Conservation (phyloP, 2,329 filamentous ascomycete genomes). For the Diaporthe citrichinensis region DNA sequence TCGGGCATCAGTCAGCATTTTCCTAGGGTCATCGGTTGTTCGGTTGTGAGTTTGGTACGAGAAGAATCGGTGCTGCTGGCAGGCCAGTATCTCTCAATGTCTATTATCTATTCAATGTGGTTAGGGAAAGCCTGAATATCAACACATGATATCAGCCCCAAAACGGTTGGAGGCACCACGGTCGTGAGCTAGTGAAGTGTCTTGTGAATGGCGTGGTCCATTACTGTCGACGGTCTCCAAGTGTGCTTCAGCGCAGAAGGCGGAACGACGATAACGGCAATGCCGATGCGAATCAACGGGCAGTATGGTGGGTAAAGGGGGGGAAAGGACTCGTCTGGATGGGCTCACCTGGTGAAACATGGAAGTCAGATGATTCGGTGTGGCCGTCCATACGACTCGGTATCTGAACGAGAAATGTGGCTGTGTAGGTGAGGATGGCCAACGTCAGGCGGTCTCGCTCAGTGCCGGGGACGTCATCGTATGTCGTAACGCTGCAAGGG, state of each 20-base stretch:
- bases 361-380: too few relatives aligned
- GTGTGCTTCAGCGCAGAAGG: neutral
- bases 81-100: conserved; percentile 32
- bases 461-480: neutral
- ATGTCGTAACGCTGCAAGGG: neutral
- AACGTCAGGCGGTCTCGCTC: neutral
- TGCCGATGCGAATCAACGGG: neutral
- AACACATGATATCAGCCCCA: neutral
- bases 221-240: neutral
- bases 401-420: neutral
- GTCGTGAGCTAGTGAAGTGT: neutral
- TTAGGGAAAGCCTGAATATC: conserved; percentile 14
- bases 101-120: conserved; percentile 22
- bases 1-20: conserved; percentile 19
- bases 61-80: conserved; percentile 28
- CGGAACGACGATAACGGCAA: too few relatives aligned
- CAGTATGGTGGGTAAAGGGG: neutral
- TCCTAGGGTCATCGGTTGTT: conserved; percentile 12
- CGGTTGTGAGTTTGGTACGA: conserved; percentile 3
- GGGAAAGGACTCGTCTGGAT: too few relatives aligned
- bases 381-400: neutral
- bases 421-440: neutral
- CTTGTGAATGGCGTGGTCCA: neutral
- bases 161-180: neutral
- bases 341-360: neutral